These are phyloP conservation scores for Coemansia sp. DNA, from an alignment of 192 early-diverging fungal species.

Conservation along the genomic window DNA sequence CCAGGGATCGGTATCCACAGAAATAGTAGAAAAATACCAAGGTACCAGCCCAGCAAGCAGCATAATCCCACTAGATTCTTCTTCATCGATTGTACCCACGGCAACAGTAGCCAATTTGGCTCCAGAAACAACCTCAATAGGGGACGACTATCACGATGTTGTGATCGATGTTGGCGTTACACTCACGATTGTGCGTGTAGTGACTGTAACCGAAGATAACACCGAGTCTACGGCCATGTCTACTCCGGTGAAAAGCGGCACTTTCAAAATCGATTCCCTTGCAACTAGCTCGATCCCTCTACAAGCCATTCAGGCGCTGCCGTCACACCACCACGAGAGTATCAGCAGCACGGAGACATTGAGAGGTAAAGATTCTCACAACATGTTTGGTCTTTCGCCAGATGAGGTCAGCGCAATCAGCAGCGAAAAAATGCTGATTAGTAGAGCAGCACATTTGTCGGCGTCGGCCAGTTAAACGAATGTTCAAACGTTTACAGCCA, in stretches of 20 bases:
- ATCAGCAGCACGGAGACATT: not conserved
- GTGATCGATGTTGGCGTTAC: not conserved
- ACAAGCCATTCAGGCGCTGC: not conserved
- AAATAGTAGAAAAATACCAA: too few species aligned
- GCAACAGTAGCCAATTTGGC: not conserved
- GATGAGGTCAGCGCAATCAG: constrained; percentile 13
- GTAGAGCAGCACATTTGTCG: not conserved
- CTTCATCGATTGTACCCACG: not conserved
- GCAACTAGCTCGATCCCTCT: not conserved
- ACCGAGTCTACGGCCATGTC: not conserved
- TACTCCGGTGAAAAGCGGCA: not conserved
- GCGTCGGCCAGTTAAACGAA: not conserved
- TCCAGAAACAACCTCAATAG: not conserved
- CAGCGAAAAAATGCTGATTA: not conserved
- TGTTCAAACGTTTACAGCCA: not conserved
- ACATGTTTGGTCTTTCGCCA: not conserved
- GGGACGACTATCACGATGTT: not conserved
- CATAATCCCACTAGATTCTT: not conserved
- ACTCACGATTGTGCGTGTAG: not conserved
- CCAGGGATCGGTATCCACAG: too few species aligned
- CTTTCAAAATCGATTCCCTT: not conserved
- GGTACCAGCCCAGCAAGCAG: too few species aligned
- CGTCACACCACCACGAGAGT: not conserved
- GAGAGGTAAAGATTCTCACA: not conserved
- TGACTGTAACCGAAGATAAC: not conserved